These are phyloP conservation scores for Tulasnella sp. DNA, from an alignment of 768 basidiomycete species.

Conservation along the genomic window DNA sequence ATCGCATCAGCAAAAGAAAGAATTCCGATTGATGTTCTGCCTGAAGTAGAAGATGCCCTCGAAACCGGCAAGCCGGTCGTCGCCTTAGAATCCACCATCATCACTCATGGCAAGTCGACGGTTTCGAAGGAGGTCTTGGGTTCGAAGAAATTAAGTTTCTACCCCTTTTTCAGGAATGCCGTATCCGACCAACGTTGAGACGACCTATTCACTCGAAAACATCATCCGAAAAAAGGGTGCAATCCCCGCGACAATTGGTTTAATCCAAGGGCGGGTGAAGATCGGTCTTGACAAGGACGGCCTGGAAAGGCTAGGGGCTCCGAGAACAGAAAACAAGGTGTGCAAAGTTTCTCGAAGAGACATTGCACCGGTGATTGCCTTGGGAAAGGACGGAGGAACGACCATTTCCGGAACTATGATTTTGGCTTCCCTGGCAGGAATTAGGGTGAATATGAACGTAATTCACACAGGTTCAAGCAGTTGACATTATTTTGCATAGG, in stretches of 20 bases:
- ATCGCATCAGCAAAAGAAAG: neutral
- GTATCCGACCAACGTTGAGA: constrained; percentile 67
- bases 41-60: constrained; percentile 81
- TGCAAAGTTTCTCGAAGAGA: constrained; percentile 68
- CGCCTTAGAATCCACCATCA: constrained; percentile 86
- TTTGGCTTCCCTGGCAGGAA: constrained; percentile 62
- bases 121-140: neutral
- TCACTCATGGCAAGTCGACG: constrained; percentile 85
- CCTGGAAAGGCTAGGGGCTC: constrained; percentile 62
- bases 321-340: constrained; percentile 41
- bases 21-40: constrained; percentile 40
- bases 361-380: too few relatives aligned
- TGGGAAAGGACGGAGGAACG: constrained; percentile 67
- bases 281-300: constrained; percentile 69
- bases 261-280: constrained; percentile 79
- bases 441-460: constrained; percentile 54
- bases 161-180: constrained; percentile 52
- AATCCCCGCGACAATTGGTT: constrained; percentile 86
- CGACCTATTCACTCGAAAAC: constrained; percentile 64
- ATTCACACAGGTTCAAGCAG: constrained; percentile 22
- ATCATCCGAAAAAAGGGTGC: constrained; percentile 71
- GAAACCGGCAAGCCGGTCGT: constrained; percentile 65
- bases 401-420: constrained; percentile 45
- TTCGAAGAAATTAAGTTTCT: neutral
- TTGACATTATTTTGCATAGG: constrained; percentile 40